Percentiles rank a stretch among this genome's conserved stretches.
These are phyloP conservation scores for Candida suzukii DNA, from an alignment of 805 yeast genomes.

Conservation along the genomic window DNA sequence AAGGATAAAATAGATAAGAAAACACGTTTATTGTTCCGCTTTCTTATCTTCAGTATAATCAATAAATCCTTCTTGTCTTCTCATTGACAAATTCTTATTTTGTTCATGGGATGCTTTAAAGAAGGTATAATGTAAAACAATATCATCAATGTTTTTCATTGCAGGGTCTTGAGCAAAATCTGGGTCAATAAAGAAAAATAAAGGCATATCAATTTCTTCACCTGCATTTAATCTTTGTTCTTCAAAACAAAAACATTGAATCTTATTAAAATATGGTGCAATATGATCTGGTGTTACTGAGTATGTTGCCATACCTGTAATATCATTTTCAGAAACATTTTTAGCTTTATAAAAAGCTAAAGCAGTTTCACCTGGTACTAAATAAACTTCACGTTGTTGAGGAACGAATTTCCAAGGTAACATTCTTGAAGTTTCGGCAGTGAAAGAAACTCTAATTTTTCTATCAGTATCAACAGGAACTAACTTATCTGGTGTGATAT, in stretches of 20 bases:
- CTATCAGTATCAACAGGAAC: conserved; percentile 81
- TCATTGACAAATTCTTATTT: conserved; percentile 1
- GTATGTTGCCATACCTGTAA: conserved; percentile 98
- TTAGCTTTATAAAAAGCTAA: conserved; percentile 91
- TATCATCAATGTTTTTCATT: conserved; percentile 85
- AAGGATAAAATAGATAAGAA: too few species aligned
- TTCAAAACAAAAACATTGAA: conserved; percentile 97
- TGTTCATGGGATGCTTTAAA: conserved; percentile 49
- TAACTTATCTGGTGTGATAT: conserved; percentile 80
- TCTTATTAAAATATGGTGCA: conserved; percentile 93
- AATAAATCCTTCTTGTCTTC: conserved; percentile 1
- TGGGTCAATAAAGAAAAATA: conserved; percentile 94
- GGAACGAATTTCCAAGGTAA: conserved; percentile 95
- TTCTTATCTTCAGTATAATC: not conserved
- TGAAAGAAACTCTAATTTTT: conserved; percentile 77
- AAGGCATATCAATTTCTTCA: conserved; percentile 98
- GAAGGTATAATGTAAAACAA: conserved; percentile 87
- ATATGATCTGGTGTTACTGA: conserved; percentile 95
- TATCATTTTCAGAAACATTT: conserved; percentile 78
- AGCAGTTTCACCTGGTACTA: conserved; percentile 97
- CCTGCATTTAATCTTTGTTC: conserved; percentile 92
- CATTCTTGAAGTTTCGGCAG: conserved; percentile 84
- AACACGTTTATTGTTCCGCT: not conserved
- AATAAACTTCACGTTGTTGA: conserved; percentile 85
- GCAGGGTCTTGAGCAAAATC: conserved; percentile 90